phyloP scores from a whole-genome alignment of 2,329 filamentous ascomycete genomes.

The Ophiosphaerella herpotricha region DNA sequence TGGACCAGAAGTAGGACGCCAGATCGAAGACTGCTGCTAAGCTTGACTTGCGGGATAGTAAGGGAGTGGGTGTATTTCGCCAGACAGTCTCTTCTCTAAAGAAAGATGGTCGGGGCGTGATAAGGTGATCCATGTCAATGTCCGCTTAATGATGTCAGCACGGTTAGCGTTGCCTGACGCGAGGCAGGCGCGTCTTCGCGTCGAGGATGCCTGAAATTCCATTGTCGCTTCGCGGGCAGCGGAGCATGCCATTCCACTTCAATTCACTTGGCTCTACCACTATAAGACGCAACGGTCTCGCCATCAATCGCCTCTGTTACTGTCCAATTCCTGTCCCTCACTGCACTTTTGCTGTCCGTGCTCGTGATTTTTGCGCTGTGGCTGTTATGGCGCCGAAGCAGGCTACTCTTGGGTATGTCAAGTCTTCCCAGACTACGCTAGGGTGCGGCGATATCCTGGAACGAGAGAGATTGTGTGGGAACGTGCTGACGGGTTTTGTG shows the following conservation, averaged over 20 bases:
- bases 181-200: slow-evolving; percentile 34
- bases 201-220: slow-evolving; percentile 21
- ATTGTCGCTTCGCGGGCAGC: slow-evolving; percentile 19
- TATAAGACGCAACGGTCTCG: slow-evolving; percentile 6
- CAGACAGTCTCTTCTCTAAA: background rate
- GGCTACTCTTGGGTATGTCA: slow-evolving; percentile 87
- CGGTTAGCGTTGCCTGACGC: slow-evolving; percentile 26
- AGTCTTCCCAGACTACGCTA: slow-evolving; percentile 72
- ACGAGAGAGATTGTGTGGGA: background rate
- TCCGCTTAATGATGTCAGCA: slow-evolving; percentile 40
- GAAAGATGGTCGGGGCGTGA: slow-evolving; percentile 11
- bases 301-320: background rate
- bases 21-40: slow-evolving; percentile 11
- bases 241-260: slow-evolving; percentile 39
- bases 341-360: slow-evolving; percentile 6
- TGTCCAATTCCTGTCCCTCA: background rate
- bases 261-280: slow-evolving; percentile 26
- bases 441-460: slow-evolving; percentile 59
- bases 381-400: slow-evolving; percentile 65
- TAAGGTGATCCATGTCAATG: slow-evolving; percentile 6
- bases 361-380: slow-evolving; percentile 11
- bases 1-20: slow-evolving; percentile 41
- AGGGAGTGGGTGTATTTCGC: background rate
- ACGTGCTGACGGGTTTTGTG: slow-evolving; percentile 13
- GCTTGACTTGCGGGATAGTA: background rate